Evolutionary conservation across 352 stramenopile species (phyloP).

Genomic region (Achlya hypogyna): DNA sequence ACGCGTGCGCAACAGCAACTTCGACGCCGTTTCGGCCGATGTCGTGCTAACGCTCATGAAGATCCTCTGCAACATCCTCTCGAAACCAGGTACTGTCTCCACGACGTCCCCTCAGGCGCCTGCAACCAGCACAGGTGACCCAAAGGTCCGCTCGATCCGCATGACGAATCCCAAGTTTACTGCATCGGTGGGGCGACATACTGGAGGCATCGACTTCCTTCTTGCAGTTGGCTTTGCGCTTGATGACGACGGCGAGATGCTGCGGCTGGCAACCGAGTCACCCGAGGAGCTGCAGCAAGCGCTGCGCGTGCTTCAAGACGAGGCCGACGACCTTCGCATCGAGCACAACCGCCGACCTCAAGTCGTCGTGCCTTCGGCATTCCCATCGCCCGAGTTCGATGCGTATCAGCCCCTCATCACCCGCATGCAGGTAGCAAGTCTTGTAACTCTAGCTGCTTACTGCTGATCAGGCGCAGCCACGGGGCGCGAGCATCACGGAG

Average conservation of each 20-base stretch:
- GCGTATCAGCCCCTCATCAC: conserved; percentile 81
- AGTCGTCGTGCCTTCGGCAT: conserved; percentile 31
- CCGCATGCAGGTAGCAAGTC: conserved; percentile 44
- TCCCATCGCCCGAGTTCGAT: conserved; percentile 45
- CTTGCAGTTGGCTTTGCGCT: conserved; percentile 54
- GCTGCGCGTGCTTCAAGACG: conserved; percentile 46
- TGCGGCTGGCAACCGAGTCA: conserved; percentile 29
- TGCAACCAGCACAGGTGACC: conserved; percentile 40
- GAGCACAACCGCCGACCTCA: conserved; percentile 32
- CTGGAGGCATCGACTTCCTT: conserved; percentile 67
- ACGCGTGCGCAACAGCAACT: conserved; percentile 58
- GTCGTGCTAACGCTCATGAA: conserved; percentile 75
- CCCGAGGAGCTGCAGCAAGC: conserved; percentile 39
- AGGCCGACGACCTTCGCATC: conserved; percentile 73
- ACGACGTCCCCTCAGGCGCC: neutral
- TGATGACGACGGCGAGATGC: conserved; percentile 35
- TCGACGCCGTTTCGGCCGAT: conserved; percentile 53
- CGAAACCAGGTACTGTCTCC: conserved; percentile 45
- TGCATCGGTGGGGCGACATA: conserved; percentile 49
- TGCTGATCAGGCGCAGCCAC: conserved; percentile 54
- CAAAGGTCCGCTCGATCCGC: conserved; percentile 73
- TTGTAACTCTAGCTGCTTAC: neutral
- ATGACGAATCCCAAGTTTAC: conserved; percentile 69
- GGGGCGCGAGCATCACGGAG: conserved; percentile 67
- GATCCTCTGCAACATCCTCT: conserved; percentile 79